phyloP scores from a whole-genome alignment of 2,329 filamentous ascomycete genomes.

The Chrysosporium queenslandicum region DNA sequence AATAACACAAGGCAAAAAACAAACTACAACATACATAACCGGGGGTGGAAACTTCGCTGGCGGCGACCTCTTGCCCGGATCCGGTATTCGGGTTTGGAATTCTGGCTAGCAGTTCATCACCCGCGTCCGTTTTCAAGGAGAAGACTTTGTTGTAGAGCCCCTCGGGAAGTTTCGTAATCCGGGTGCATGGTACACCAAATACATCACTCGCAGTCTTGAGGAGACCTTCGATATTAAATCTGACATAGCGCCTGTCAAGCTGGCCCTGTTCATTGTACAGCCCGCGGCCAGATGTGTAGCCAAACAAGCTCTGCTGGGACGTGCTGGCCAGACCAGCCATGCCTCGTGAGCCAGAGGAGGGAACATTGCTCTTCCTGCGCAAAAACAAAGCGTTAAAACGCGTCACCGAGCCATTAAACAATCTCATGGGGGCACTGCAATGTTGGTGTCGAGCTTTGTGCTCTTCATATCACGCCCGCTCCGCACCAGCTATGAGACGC shows the following conservation, averaged over 20 bases:
- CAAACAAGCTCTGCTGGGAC: slow-evolving; percentile 10
- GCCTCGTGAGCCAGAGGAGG: no score
- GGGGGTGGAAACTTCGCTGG: slow-evolving; percentile 21
- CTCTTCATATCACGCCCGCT: no score
- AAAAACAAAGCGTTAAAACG: no score
- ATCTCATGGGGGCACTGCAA: no score
- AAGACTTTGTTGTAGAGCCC: slow-evolving; percentile 25
- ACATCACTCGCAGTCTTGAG: slow-evolving; percentile 22
- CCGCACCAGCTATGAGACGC: no score
- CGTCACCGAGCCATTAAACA: no score
- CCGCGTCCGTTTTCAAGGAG: slow-evolving; percentile 17
- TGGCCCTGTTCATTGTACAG: slow-evolving; percentile 28
- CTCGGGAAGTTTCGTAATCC: slow-evolving; percentile 25
- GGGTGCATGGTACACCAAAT: slow-evolving; percentile 15
- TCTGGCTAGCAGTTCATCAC: slow-evolving; percentile 14
- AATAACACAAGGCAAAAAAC: not conserved
- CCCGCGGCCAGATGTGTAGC: slow-evolving; percentile 28
- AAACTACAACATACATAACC: slow-evolving; percentile 20
- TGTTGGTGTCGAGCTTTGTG: no score
- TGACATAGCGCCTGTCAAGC: slow-evolving; percentile 23
- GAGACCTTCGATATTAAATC: slow-evolving; percentile 29
- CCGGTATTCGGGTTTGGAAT: slow-evolving; percentile 17
- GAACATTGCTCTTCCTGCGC: no score
- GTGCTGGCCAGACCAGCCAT: no score
- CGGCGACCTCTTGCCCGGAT: slow-evolving; percentile 13